A percentile compares a stretch with the other conserved stretches of the same genome.
Evolutionary conservation across 2,329 filamentous ascomycete species (phyloP).

Genomic region (Diaporthe australafricana): DNA sequence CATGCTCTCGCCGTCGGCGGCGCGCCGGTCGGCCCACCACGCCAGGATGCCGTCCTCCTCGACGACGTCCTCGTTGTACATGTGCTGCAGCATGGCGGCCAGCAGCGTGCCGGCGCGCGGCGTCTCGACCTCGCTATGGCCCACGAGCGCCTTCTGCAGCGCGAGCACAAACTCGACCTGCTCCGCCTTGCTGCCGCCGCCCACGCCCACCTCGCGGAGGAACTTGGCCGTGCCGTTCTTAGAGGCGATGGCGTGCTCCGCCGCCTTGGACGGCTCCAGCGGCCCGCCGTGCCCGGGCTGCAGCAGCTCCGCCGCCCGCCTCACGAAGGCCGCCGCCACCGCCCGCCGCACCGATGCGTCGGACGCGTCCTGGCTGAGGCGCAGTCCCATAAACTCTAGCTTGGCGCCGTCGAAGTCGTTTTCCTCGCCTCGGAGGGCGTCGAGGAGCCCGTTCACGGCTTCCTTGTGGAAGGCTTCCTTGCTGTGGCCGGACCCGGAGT

Average conservation of each 20-base stretch:
- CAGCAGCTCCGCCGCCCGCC: slow-evolving; percentile 78
- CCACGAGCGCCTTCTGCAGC: slow-evolving; percentile 82
- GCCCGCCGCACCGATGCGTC: slow-evolving; percentile 90
- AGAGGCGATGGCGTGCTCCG: slow-evolving; percentile 69
- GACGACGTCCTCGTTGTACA: slow-evolving; percentile 86
- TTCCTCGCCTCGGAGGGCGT: slow-evolving; percentile 80
- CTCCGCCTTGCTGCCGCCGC: slow-evolving; percentile 75
- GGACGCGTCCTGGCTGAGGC: slow-evolving; percentile 90
- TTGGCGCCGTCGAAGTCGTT: slow-evolving; percentile 85
- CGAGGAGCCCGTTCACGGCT: slow-evolving; percentile 86
- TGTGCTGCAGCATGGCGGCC: slow-evolving; percentile 82
- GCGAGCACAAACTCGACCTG: slow-evolving; percentile 88
- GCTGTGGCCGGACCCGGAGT: slow-evolving; percentile 61
- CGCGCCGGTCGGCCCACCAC: slow-evolving; percentile 86
- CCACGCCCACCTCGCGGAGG: slow-evolving; percentile 69
- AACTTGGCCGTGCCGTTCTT: slow-evolving; percentile 67
- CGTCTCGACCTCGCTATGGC: slow-evolving; percentile 64
- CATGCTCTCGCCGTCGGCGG: slow-evolving; percentile 76
- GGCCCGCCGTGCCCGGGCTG: slow-evolving; percentile 58
- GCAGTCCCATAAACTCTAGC: slow-evolving; percentile 92
- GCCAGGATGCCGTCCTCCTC: slow-evolving; percentile 89
- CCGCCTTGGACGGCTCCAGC: slow-evolving; percentile 73
- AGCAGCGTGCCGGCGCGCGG: slow-evolving; percentile 71
- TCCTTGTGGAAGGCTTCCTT: slow-evolving; percentile 81
- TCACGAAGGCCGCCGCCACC: slow-evolving; percentile 86